These are phyloP conservation scores for Aspergillus avenaceus DNA, from an alignment of 495 filamentous ascomycete species.

Conservation along the genomic window DNA sequence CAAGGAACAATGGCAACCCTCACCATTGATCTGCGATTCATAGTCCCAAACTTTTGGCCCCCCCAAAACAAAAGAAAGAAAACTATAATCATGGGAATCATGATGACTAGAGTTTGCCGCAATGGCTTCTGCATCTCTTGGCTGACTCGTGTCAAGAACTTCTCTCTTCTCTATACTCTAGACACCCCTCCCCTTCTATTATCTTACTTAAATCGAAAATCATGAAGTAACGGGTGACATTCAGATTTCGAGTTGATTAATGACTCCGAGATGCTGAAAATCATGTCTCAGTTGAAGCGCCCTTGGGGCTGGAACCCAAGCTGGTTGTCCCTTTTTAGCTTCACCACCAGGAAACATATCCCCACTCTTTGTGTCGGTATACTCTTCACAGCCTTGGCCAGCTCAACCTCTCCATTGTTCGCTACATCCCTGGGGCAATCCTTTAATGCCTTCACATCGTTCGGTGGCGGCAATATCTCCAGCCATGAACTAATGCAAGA, in stretches of 20 bases:
- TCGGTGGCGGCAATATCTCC: constrained; percentile 51
- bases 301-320: constrained; percentile 15
- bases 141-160: background rate
- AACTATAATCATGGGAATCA: background rate
- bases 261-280: background rate
- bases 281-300: background rate
- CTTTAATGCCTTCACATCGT: constrained; percentile 67
- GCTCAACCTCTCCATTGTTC: constrained; percentile 57
- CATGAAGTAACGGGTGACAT: too few species aligned
- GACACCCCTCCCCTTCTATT: too few species aligned
- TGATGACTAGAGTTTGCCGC: too few species aligned
- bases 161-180: too few species aligned
- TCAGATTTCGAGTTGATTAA: too few species aligned
- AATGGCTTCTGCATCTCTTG: background rate
- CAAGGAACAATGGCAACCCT: background rate
- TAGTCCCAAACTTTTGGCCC: too few species aligned
- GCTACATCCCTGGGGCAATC: constrained; percentile 71
- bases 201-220: too few species aligned
- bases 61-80: background rate
- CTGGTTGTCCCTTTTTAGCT: constrained; percentile 63
- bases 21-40: background rate
- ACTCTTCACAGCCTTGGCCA: constrained; percentile 55
- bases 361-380: constrained; percentile 48
- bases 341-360: constrained; percentile 63
- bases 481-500: constrained; percentile 48